These are phyloP conservation scores for Dendrostoma leiphaemia DNA, from an alignment of 2,329 filamentous ascomycete species.

Conservation along the genomic window DNA sequence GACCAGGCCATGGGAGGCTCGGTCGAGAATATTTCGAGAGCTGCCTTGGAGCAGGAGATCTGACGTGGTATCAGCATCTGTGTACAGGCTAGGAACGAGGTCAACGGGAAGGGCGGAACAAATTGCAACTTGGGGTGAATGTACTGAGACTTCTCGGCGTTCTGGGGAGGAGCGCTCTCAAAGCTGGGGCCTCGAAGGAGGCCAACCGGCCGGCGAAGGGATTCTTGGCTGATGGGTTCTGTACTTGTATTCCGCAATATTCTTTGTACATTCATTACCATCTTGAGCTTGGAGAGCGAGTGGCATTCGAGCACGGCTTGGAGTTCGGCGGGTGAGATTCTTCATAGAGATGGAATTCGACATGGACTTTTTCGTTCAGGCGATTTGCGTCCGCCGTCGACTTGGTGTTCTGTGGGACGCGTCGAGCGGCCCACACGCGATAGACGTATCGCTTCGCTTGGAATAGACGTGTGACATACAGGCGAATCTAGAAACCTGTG, in stretches of 20 bases:
- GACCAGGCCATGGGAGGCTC: too few species aligned
- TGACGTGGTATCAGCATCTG: background rate
- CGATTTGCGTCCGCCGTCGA: too few species aligned
- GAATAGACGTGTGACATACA: too few species aligned
- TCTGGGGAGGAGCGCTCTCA: background rate
- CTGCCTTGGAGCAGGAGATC: too few species aligned
- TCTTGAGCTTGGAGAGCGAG: background rate
- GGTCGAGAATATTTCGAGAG: background rate
- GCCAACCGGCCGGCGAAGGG: background rate
- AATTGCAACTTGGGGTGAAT: background rate
- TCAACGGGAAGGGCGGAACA: background rate
- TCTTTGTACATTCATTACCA: background rate
- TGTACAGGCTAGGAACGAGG: background rate
- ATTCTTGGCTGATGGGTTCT: background rate
- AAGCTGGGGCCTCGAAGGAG: background rate
- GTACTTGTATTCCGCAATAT: background rate
- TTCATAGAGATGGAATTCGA: background rate
- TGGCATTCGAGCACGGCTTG: constrained; percentile 1
- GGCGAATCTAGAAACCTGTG: too few species aligned
- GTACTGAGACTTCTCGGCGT: background rate
- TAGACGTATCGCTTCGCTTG: too few species aligned
- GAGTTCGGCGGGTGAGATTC: constrained; percentile 7
- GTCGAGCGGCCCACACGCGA: too few species aligned
- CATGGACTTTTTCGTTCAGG: too few species aligned
- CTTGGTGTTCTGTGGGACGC: too few species aligned